Base-by-base conservation (phyloP, 2,329 filamentous ascomycete species). In the Pestalotiopsis sp. region DNA sequence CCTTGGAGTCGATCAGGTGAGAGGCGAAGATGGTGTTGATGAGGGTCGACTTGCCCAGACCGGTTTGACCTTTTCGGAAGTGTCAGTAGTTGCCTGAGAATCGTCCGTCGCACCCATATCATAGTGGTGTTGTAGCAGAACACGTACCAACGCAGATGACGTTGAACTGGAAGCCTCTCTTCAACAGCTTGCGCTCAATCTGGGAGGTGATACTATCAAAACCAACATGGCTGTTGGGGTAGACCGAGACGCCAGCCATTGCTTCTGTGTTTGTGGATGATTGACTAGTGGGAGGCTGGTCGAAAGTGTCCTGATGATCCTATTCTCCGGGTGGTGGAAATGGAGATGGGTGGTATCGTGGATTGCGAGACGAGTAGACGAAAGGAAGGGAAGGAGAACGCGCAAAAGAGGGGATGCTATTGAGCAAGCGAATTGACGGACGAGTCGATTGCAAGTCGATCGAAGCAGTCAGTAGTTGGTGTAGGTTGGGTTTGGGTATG, bases 21-120 rank as follows among this genome's bases (percentile, higher is more conserved):
- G 96, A 98, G 76, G 96, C 96, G 85, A 99, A 99, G 87, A 99
- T 98, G 84, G 96, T 99, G 90, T 99, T 99, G 89, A 99, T 97
- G 81, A 99, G 86, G 72, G 96, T 99, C 68, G 95, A 98, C 87
- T 99, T 99, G 84, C 96, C 96, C 77, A 99, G 91, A 82, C 96
- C 96, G 72, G 96, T 99, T 87, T 99, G 96, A 79, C 96, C 96
- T 98, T 80, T 72, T 74, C 66, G 72, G 71, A 75, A 76, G 69
- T 76, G 73, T 77, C 73, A 69, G 56, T 14, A 23, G 52, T 60
- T 62, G 25, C 11, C 57, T 61, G 61, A 69, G 27, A 68, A 72
- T 66, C 41, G 71, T 60, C 61, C 38, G 38, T 45, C 56, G 25
- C 7, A 31, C 62, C 41, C 66, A 67, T 61, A 59, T 14, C 59